A percentile compares a stretch with the other conserved stretches of the same genome.
Evolutionary conservation across 192 early-diverging fungal genomes (phyloP).

Genomic region (Backusella macrospora): DNA sequence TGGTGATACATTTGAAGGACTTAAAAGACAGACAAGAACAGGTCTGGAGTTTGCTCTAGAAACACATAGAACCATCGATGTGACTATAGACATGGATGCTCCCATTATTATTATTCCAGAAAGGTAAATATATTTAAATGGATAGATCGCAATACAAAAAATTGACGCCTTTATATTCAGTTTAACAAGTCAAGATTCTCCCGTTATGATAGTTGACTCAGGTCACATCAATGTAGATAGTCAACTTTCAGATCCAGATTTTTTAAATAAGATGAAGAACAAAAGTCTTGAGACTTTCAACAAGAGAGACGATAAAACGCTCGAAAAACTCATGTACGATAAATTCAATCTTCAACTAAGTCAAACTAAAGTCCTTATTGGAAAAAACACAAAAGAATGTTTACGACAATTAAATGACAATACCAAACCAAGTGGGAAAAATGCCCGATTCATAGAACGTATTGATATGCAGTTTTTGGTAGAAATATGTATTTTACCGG

Average conservation of each 20-base stretch:
- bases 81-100: conserved; percentile 82
- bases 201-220: conserved; percentile 76
- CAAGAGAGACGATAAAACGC: conserved; percentile 60
- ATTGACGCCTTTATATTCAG: conserved; percentile 20
- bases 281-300: conserved; percentile 58
- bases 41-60: conserved; percentile 78
- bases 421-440: conserved; percentile 37
- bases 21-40: conserved; percentile 76
- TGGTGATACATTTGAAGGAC: conserved; percentile 67
- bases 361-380: conserved; percentile 73
- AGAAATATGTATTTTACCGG: conserved; percentile 76
- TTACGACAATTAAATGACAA: conserved; percentile 28
- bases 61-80: conserved; percentile 74
- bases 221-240: conserved; percentile 80
- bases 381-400: conserved; percentile 37
- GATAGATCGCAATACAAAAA: background rate
- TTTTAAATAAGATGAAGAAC: conserved; percentile 60
- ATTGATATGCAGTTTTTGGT: conserved; percentile 70
- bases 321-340: conserved; percentile 78
- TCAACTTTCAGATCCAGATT: conserved; percentile 64
- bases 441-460: conserved; percentile 67
- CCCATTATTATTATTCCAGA: conserved; percentile 82
- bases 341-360: conserved; percentile 72
- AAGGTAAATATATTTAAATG: conserved; percentile 20
- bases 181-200: conserved; percentile 47